These are phyloP conservation scores for Hyaloperonospora brassicae DNA, from an alignment of 352 stramenopile genomes.

Conservation along the genomic window DNA sequence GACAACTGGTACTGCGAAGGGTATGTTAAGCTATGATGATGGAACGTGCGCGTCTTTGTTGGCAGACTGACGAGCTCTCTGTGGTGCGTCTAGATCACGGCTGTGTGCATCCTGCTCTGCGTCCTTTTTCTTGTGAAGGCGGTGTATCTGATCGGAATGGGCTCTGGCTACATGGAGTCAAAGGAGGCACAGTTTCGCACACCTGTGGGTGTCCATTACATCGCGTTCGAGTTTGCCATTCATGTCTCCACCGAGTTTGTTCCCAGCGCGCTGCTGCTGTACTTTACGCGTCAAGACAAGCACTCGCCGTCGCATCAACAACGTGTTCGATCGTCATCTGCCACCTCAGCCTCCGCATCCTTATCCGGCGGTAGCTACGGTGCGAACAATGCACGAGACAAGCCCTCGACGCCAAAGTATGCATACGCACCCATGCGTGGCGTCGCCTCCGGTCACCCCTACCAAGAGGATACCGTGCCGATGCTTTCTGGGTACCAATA, in stretches of 20 bases:
- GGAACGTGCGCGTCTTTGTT: background rate
- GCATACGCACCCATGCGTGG: conserved; percentile 30
- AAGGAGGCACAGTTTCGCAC: conserved; percentile 55
- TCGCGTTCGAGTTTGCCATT: conserved; percentile 64
- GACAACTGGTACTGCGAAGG: conserved; percentile 55
- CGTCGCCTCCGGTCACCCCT: conserved; percentile 21
- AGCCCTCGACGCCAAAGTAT: conserved; percentile 36
- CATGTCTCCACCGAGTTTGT: conserved; percentile 73
- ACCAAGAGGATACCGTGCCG: conserved; percentile 40
- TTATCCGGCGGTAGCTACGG: conserved; percentile 30
- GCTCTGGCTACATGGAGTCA: conserved; percentile 48
- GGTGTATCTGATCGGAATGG: conserved; percentile 67
- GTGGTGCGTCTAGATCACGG: conserved; percentile 49
- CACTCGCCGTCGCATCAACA: conserved; percentile 18
- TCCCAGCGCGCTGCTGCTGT: conserved; percentile 52
- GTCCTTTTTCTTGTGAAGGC: conserved; percentile 60
- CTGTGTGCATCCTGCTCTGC: conserved; percentile 62
- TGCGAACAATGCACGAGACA: conserved; percentile 24
- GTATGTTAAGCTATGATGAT: conserved; percentile 18
- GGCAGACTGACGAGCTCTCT: background rate
- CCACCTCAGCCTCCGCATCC: conserved; percentile 23
- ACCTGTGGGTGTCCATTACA: conserved; percentile 54
- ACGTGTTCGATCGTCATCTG: conserved; percentile 21
- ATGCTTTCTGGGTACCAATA: conserved; percentile 64
- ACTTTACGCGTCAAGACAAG: conserved; percentile 51